These are phyloP conservation scores for Fabrea salina DNA, from an alignment of 169 alveolate species.

Conservation along the genomic window DNA sequence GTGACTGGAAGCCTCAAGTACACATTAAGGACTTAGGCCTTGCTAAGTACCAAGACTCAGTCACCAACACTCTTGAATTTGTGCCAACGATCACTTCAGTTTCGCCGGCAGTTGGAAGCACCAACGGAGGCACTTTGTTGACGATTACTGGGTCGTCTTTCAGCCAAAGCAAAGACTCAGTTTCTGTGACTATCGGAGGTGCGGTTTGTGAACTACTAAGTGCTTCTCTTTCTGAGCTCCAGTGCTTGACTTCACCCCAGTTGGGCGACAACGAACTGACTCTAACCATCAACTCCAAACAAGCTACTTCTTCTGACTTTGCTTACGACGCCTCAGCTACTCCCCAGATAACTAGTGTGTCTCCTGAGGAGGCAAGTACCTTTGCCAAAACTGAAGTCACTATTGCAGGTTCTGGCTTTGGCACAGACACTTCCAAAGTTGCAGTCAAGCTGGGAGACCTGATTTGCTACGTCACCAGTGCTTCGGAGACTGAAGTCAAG, in stretches of 20 bases:
- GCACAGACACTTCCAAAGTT: neutral
- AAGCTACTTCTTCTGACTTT: neutral
- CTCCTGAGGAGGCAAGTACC: slow-evolving; percentile 16
- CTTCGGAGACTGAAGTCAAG: neutral
- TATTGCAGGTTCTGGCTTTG: neutral
- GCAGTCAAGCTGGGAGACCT: slow-evolving; percentile 7
- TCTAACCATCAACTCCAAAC: neutral
- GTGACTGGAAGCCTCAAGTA: neutral
- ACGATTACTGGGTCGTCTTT: slow-evolving; percentile 3
- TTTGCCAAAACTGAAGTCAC: neutral
- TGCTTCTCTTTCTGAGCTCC: neutral
- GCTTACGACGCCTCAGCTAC: neutral
- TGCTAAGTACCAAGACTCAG: neutral
- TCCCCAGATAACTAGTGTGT: neutral
- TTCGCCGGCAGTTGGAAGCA: neutral
- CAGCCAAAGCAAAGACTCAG: neutral
- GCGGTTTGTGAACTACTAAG: neutral
- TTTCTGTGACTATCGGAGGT: neutral
- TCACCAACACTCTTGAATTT: neutral
- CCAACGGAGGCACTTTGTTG: slow-evolving; percentile 12
- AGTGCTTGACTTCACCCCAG: neutral
- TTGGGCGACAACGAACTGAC: neutral
- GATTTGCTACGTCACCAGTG: neutral
- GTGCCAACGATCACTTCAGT: neutral
- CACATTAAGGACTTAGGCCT: neutral